Base-by-base conservation (phyloP, 2,329 filamentous ascomycete genomes). In the Monilinia fructigena region DNA sequence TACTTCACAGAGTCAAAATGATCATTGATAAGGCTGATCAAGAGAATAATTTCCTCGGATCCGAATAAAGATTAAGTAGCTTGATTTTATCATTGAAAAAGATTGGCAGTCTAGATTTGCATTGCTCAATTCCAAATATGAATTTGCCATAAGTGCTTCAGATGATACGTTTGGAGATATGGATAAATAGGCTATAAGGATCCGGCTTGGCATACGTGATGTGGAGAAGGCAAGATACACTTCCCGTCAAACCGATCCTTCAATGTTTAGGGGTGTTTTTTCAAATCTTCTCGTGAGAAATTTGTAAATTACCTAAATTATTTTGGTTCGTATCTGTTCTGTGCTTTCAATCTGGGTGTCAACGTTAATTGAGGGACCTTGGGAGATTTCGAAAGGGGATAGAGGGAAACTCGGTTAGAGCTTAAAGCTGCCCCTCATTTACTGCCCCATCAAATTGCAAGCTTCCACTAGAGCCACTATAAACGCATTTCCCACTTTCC, bases 401-500 rank as follows among this genome's bases (percentile, higher is more conserved):
- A 18, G 58, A 60, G 45, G 45, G 20, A 42, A 50, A 45, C 45
- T 60, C 42, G 42, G 56, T 11, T 60, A 60, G 42, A 59, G 28
- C 16, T 14, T 59, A 42, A 48, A 48, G 28, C 56, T 50, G 26
- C 28, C 58, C 58, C 45, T 60, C 58, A 14, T 50, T 48, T 50
- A 26, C 10, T 14, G 23, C 45, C 20, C 45, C 58, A 50, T 60
- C 20, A 11, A 52, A 28, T 14, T 12, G 28, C 14, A 35, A 26
- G 58, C 48, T 50, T 50, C 58, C 58, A 60, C 42, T 59, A 12
- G 40, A 48, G 7, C 6, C 26, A 59, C 20, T 18, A n/a, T 26
- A 50, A 38, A 28, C 16, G 20, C 14, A 38, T 35, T 60, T 26
- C 20, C 26, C 56, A 60, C 56, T 48, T 48, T 35, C 56, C 42